Base-by-base conservation (phyloP, 345 rosid species). In the Passiflora organensis region DNA sequence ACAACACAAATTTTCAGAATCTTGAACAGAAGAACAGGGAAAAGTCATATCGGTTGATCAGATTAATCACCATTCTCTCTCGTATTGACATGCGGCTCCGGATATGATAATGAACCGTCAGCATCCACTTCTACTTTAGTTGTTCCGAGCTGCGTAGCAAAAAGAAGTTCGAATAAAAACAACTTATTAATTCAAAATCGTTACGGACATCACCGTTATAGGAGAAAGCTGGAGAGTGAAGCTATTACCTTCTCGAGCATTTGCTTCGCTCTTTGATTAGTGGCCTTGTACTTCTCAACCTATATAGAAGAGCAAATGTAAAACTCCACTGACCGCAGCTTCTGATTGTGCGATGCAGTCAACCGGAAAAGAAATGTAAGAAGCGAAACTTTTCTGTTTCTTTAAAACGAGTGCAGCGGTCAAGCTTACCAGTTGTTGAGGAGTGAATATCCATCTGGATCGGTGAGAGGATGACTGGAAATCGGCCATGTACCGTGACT, bases 371-470 rank as follows among this genome's bases (percentile, higher is more conserved):
- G 2, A 10, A 39, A 28, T 8, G 34, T 2, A 10, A 39, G 2
- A 10, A 39, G 8, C 34, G 34, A 28, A 28, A 28, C 34, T 3
- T 28, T 28, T 28, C 34, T 28, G 34, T 28, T 28, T 2, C 34
- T 28, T 28, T 28, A 2, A 8, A 8, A 28, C 5, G 34, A 28
- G 34, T n/a, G 34, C 5, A 5, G 17, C 16, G 46, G 13, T 6
- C 2, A 19, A 23, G 9, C 25, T 58, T 59, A 91, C 96, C 55
- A 91, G 82, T 59, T 72, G 74, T 43, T 79, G 84, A 62, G 88
- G 95, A 67, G 85, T 75, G 81, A 86, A 82, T 65, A 91, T 81
- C 98, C 98, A 91, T 68, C 78, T 91, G 65, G 87, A 81, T 20
- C 82, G 77, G 78, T 91, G 98, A 56, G 93, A 82, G 6, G 98